phyloP scores from a whole-genome alignment of 495 filamentous ascomycete species.

The Neurospora sublineolata region DNA sequence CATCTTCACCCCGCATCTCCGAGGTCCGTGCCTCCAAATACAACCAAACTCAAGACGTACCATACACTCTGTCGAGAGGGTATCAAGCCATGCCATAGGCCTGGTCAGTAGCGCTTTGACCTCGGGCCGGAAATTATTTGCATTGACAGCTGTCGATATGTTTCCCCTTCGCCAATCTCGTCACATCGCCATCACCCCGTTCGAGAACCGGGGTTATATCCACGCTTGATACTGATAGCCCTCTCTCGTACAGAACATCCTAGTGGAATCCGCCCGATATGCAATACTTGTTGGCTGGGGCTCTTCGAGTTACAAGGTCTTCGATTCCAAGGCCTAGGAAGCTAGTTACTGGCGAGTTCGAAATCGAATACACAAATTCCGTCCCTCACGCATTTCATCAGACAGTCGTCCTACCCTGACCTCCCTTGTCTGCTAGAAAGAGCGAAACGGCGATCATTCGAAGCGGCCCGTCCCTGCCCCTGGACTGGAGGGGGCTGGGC shows the following conservation, averaged over 20 bases:
- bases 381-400: not conserved
- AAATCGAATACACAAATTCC: not conserved
- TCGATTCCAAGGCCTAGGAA: not conserved
- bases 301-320: not conserved
- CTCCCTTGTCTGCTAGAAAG: not conserved
- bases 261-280: not conserved
- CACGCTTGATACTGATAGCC: not conserved
- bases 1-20: not conserved
- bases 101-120: not conserved
- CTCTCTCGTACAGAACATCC: not conserved
- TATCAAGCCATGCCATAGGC: not conserved
- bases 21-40: not conserved
- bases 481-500: not conserved
- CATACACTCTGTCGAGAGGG: not conserved
- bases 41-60: not conserved
- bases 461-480: not conserved
- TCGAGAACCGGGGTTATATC: not conserved
- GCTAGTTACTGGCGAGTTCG: not conserved
- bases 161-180: not conserved
- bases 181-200: not conserved
- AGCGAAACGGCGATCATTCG: not conserved
- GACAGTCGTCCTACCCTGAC: not conserved
- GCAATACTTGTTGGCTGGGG: not conserved
- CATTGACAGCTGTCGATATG: not conserved
- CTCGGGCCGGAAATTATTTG: not conserved